Percentiles rank a stretch among this genome's conserved stretches.
phyloP scores from a whole-genome alignment of 306 rosid species.

The Alnus rubra region DNA sequence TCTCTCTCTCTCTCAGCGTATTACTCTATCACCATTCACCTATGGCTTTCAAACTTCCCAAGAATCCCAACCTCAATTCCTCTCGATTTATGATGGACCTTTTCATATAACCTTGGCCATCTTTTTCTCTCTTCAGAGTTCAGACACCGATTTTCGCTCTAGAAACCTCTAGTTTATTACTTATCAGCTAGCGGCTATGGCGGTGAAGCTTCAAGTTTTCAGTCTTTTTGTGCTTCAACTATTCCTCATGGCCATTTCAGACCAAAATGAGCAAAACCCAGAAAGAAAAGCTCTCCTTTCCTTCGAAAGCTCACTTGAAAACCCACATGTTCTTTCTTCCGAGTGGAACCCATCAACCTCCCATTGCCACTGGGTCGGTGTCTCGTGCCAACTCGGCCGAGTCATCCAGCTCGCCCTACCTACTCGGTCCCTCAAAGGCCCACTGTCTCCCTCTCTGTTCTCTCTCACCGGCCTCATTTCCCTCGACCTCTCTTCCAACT shows the following conservation, averaged over 20 bases:
- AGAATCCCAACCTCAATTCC: background rate
- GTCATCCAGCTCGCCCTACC: slow-evolving; percentile 68
- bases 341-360: slow-evolving; percentile 58
- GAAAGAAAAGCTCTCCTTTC: slow-evolving; percentile 57
- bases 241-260: slow-evolving; percentile 18
- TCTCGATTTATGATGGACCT: slow-evolving; percentile 20
- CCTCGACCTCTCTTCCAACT: slow-evolving; percentile 69
- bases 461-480: slow-evolving; percentile 48
- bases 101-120: background rate
- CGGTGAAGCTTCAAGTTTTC: slow-evolving; percentile 28
- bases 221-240: slow-evolving; percentile 25
- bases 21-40: background rate
- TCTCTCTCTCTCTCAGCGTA: background rate
- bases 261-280: slow-evolving; percentile 28
- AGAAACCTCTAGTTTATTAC: background rate
- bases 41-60: slow-evolving; percentile 32
- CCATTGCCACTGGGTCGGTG: slow-evolving; percentile 79
- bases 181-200: slow-evolving; percentile 25
- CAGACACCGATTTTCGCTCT: background rate
- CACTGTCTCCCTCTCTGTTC: slow-evolving; percentile 46
- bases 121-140: background rate
- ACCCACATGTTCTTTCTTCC: slow-evolving; percentile 39
- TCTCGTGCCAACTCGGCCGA: slow-evolving; percentile 67
- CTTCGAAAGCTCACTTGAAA: slow-evolving; percentile 58
- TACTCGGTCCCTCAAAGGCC: slow-evolving; percentile 45